These are phyloP conservation scores for Hypoxylon sp. DNA, from an alignment of 2,329 filamentous ascomycete species.

Conservation along the genomic window DNA sequence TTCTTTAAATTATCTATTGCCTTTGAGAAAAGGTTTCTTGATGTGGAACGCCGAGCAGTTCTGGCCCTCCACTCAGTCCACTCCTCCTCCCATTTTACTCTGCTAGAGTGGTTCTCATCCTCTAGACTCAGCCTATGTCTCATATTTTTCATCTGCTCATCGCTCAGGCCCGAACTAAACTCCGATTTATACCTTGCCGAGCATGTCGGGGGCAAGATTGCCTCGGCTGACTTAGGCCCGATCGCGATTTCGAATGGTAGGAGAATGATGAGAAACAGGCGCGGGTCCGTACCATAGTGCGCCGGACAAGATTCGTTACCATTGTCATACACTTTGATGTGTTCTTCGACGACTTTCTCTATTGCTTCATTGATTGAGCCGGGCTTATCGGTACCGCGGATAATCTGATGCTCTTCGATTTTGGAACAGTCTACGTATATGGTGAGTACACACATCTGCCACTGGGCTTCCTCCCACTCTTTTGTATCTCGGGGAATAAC, in stretches of 20 bases:
- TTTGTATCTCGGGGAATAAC: conserved; percentile 15
- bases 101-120: background rate
- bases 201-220: conserved; percentile 2
- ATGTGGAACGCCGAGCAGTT: background rate
- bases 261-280: conserved; percentile 9
- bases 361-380: conserved; percentile 1
- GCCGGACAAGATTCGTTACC: background rate
- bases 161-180: background rate
- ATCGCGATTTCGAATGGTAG: conserved; percentile 8
- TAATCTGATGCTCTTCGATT: background rate
- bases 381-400: background rate
- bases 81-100: conserved; percentile 7
- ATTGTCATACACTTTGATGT: conserved; percentile 9
- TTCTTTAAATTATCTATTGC: background rate
- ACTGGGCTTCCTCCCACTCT: conserved; percentile 14
- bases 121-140: background rate
- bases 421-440: conserved; percentile 14
- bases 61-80: conserved; percentile 6
- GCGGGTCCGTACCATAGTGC: background rate
- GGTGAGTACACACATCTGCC: background rate
- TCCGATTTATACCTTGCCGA: background rate
- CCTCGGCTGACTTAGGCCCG: conserved; percentile 3
- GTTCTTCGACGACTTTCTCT: conserved; percentile 3
- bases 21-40: background rate
- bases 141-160: background rate